Base-by-base conservation (phyloP, 768 basidiomycete species). In the Russula olivacea region DNA sequence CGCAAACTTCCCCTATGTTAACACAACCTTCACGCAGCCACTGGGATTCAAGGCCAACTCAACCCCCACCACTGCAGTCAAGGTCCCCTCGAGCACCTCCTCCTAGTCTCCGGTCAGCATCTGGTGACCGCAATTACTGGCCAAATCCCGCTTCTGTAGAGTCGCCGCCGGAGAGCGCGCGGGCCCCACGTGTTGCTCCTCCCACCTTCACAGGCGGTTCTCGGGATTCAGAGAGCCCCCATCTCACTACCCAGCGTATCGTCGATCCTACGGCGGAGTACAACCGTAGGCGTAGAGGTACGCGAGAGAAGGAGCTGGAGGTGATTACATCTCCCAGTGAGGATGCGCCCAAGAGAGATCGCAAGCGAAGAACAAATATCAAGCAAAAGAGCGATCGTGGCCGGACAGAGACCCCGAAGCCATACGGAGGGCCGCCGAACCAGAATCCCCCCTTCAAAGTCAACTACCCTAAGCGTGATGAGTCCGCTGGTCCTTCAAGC, bases 141-240 rank as follows among this genome's bases (percentile, higher is more conserved):
- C 63, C 49, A 38, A 64, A 55, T 38, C 23, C 58, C n/a, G 30
- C 15, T 45, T 10, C 62, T 12, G 40, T 55, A 34, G 66, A 60
- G 36, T 62, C 65, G n/a, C 68, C 71, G 7, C 68, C 71, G 2
- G 72, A 74, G 61, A 59, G 63, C 32, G 62, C 63, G 52, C 58
- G 52, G n/a, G 7, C n/a, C 28, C 41, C 63, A 41, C 54, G 69
- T 66, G 41, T 72, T 72, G 43, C 73, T 69, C 58, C 76, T 72
- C 59, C 67, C 66, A 59, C 69, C 19, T 68, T 73, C 32, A 58
- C 70, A 19, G 69, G 73, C 40, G 76, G 72, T 64, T 69, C 71
- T 45, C 82, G 83, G 32, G 74, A 77, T 53, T 87, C 87, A 0
- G 86, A 85, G 71, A 87, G 85, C 61, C 87, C 87, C 25, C 68